Conservation (phyloP, 495 filamentous ascomycete species). For the Lentithecium fluviatile region DNA sequence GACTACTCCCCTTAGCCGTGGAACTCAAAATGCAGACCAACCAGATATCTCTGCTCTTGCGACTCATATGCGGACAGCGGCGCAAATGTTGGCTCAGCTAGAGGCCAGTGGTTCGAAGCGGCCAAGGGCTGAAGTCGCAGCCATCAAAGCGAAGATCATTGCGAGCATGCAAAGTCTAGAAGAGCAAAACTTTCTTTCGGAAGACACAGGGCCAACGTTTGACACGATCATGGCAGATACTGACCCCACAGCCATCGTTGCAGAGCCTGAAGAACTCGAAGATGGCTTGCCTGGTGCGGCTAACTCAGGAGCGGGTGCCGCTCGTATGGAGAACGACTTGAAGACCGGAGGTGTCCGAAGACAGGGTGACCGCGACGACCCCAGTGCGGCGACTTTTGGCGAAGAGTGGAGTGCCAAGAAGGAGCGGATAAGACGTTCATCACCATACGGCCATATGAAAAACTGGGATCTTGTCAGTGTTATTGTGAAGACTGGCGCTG, state of each 20-base stretch:
- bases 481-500: slow-evolving; percentile 76
- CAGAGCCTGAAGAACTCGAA: slow-evolving; percentile 47
- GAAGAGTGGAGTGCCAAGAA: slow-evolving; percentile 75
- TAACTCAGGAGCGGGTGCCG: slow-evolving; percentile 65
- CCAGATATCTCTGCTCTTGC: slow-evolving; percentile 72
- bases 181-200: slow-evolving; percentile 72
- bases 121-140: slow-evolving; percentile 68
- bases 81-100: slow-evolving; percentile 75
- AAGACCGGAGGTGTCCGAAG: slow-evolving; percentile 74
- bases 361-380: slow-evolving; percentile 74
- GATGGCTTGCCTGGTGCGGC: slow-evolving; percentile 45
- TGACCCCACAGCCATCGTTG: slow-evolving; percentile 43
- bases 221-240: slow-evolving; percentile 68
- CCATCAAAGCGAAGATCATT: slow-evolving; percentile 73
- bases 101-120: slow-evolving; percentile 70
- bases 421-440: slow-evolving; percentile 71
- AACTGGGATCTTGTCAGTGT: slow-evolving; percentile 79
- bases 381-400: slow-evolving; percentile 75
- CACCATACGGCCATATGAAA: slow-evolving; percentile 74
- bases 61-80: slow-evolving; percentile 75
- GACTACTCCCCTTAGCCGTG: slow-evolving; percentile 45
- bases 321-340: slow-evolving; percentile 77
- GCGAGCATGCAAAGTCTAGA: slow-evolving; percentile 82
- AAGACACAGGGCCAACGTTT: slow-evolving; percentile 60
- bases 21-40: slow-evolving; percentile 48